Conservation (phyloP, 345 rosid genomes). For the Physaria fendleri region DNA sequence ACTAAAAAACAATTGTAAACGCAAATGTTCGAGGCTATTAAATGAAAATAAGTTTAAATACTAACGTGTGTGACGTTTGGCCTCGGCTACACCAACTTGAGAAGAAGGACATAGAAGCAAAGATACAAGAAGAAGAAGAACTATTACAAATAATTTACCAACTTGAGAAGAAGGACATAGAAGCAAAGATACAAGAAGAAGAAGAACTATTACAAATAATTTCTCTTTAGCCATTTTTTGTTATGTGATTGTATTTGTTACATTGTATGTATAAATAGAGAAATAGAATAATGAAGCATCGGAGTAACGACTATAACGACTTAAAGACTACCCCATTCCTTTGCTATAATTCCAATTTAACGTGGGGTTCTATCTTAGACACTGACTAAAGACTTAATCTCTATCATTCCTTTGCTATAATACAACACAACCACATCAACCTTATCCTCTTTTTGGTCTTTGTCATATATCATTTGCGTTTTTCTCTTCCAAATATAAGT, state of each 20-base stretch:
- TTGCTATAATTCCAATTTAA: background rate
- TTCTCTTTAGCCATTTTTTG: conserved; percentile 9
- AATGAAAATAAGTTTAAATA: background rate
- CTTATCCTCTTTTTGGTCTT: background rate
- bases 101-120: conserved; percentile 6
- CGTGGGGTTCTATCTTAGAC: background rate
- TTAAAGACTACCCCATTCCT: no score
- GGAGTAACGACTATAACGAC: background rate
- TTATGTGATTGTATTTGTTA: background rate
- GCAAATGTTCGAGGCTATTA: background rate
- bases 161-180: conserved; percentile 5
- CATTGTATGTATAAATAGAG: background rate
- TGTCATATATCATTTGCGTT: no score
- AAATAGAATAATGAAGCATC: background rate
- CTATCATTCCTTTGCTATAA: conserved; percentile 7
- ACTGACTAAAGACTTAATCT: background rate
- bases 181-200: conserved; percentile 4
- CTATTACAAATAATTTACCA: background rate
- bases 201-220: background rate
- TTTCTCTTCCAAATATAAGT: no score
- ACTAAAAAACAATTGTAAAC: no score
- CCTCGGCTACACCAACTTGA: background rate
- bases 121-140: conserved; percentile 4
- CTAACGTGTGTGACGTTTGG: background rate
- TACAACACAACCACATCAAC: background rate